A percentile compares a stretch with the other conserved stretches of the same genome.
These are phyloP conservation scores for Cystoisospora suis DNA, from an alignment of 169 alveolate species.

Conservation along the genomic window DNA sequence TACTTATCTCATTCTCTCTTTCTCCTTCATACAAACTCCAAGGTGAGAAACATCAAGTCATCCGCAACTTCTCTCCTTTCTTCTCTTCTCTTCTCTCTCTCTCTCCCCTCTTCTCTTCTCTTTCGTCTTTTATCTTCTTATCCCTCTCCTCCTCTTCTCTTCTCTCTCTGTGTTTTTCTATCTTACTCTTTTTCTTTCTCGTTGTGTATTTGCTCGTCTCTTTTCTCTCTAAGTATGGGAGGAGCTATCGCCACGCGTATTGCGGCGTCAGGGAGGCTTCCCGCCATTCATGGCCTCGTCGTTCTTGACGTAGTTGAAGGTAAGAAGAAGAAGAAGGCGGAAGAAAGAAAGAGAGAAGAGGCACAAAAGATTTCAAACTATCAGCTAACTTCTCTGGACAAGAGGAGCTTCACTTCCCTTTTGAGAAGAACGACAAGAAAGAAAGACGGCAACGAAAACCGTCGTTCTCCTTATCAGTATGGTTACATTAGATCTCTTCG, in stretches of 20 bases:
- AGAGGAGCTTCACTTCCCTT: not conserved
- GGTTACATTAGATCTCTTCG: too few relatives aligned
- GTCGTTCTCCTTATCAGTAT: too few relatives aligned
- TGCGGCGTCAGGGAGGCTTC: slow-evolving; percentile 63
- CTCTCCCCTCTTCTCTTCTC: not conserved
- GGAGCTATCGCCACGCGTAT: slow-evolving; percentile 63
- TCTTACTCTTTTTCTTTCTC: not conserved
- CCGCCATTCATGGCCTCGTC: slow-evolving; percentile 76
- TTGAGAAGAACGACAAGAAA: not conserved
- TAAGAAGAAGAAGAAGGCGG: not conserved
- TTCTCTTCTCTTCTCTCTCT: not conserved
- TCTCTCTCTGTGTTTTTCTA: not conserved
- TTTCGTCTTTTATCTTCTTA: not conserved
- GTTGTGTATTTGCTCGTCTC: not conserved
- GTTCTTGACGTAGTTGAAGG: slow-evolving; percentile 88
- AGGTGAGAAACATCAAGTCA: too few relatives aligned
- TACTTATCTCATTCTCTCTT: too few relatives aligned
- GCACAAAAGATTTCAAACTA: not conserved
- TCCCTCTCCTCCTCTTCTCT: not conserved
- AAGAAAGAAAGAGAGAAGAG: not conserved
- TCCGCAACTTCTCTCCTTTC: too few relatives aligned
- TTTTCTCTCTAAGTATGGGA: slow-evolving; percentile 51
- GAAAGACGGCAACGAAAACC: too few relatives aligned
- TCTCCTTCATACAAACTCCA: too few relatives aligned
- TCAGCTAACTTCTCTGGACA: not conserved